Evolutionary conservation across 768 basidiomycete species (phyloP).

Genomic region (Terana coerulea): DNA sequence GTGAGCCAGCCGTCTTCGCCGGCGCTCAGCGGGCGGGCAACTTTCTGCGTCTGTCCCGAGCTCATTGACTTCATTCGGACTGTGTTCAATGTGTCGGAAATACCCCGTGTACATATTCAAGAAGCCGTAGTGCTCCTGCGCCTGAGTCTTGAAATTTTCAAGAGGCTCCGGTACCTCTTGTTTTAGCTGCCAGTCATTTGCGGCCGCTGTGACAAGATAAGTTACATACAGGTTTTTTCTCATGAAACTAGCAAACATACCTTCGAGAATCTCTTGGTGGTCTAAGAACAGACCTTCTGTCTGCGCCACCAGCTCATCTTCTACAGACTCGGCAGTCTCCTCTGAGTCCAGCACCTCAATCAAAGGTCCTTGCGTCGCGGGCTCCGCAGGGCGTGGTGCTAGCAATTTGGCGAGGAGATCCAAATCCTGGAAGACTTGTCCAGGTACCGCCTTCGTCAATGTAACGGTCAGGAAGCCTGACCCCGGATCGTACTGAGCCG

Average conservation of each 20-base stretch:
- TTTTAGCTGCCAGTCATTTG: slow-evolving; percentile 76
- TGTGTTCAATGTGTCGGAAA: slow-evolving; percentile 66
- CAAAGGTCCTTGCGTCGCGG: slow-evolving; percentile 26
- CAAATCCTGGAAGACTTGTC: slow-evolving; percentile 70
- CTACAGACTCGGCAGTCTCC: slow-evolving; percentile 15
- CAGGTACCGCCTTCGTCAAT: slow-evolving; percentile 62
- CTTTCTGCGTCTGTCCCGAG: slow-evolving; percentile 66
- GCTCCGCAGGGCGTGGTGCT: slow-evolving; percentile 52
- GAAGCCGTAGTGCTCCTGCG: slow-evolving; percentile 67
- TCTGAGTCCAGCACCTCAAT: slow-evolving; percentile 55
- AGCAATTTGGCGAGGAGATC: slow-evolving; percentile 77
- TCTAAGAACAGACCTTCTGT: slow-evolving; percentile 48
- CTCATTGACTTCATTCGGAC: slow-evolving; percentile 81
- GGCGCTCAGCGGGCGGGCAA: slow-evolving; percentile 46
- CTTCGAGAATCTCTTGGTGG: slow-evolving; percentile 49
- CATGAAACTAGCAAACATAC: slow-evolving; percentile 27
- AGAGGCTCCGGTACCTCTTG: slow-evolving; percentile 50
- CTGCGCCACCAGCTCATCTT: slow-evolving; percentile 39
- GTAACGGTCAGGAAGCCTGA: slow-evolving; percentile 76
- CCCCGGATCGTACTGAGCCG: slow-evolving; percentile 71
- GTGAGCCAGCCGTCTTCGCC: slow-evolving; percentile 47
- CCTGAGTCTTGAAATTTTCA: slow-evolving; percentile 35
- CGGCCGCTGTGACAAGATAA: slow-evolving; percentile 66
- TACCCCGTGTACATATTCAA: slow-evolving; percentile 71
- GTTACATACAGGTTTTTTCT: neutral